phyloP scores from a whole-genome alignment of 106 monocot genomes.

The Allium sativum region DNA sequence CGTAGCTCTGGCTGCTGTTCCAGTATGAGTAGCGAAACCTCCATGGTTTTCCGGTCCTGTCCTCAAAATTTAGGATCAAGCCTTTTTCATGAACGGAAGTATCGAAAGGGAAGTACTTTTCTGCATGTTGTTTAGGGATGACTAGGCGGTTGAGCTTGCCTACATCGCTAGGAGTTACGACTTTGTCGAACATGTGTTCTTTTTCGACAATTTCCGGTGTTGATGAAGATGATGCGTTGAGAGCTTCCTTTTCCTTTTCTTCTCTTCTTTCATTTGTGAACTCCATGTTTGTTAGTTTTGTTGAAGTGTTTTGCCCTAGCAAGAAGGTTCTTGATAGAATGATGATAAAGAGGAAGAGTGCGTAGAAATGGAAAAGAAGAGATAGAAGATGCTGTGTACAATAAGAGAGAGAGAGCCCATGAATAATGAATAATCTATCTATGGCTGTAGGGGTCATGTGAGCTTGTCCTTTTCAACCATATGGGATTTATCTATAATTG shows the following conservation, averaged over 20 bases:
- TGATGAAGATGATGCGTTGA: background rate
- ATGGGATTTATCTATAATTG: background rate
- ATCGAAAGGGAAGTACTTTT: slow-evolving; percentile 48
- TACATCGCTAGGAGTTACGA: slow-evolving; percentile 54
- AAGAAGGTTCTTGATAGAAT: slow-evolving; percentile 1
- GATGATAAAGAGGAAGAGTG: background rate
- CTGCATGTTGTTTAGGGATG: slow-evolving; percentile 59
- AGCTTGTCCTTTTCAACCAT: slow-evolving; percentile 6
- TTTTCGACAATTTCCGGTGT: slow-evolving; percentile 10
- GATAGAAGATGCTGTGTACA: background rate
- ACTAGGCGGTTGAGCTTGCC: slow-evolving; percentile 55
- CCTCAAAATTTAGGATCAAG: slow-evolving; percentile 64
- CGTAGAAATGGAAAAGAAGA: background rate
- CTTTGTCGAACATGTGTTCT: slow-evolving; percentile 63
- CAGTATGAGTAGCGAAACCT: slow-evolving; percentile 93
- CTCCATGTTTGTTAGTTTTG: background rate
- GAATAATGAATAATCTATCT: background rate
- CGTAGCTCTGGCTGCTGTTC: slow-evolving; percentile 96
- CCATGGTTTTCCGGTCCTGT: slow-evolving; percentile 68
- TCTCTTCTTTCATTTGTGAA: background rate
- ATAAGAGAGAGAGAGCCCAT: background rate
- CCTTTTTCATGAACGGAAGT: slow-evolving; percentile 36
- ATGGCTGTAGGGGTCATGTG: slow-evolving; percentile 4
- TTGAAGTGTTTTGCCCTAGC: background rate
- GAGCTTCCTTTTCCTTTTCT: background rate